Base-by-base conservation (phyloP, 148 eudicot genomes). In the Persicaria maculosa region DNA sequence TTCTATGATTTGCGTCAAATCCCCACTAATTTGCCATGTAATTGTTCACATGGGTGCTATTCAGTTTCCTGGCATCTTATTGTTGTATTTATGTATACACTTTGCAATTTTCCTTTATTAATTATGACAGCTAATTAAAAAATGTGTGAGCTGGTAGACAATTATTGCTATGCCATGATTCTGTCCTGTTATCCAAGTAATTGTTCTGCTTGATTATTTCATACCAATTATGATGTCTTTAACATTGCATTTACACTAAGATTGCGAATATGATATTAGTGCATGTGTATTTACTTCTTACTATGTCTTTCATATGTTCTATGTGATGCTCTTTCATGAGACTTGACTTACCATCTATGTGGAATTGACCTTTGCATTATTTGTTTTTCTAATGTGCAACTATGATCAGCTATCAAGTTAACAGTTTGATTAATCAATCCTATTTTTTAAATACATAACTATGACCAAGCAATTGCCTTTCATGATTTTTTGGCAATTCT, bases 121-220 rank as follows among this genome's bases (percentile, higher is more conserved):
- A 1, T 40, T 31, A 6, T 65, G 70, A 65, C 70, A 65, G 70
- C 70, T 65, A 65, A 40, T 65, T 46, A 65, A 4, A 31, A 12
- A 65, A 4, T 65, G 9, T 65, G 17, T 40, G 46, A 65, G 70
- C 70, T 65, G 70, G 70, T 43, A 65, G 9, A 43, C 70, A 65
- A 65, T 65, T 43, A 65, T 65, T 65, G 70, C 45, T 65, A 4
- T 40, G 70, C 70, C 43, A 65, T 65, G 17, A 43, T 65, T 36
- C 46, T 65, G 70, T 65, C 46, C 45, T 65, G 15, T 40, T 40
- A 65, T 15, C 6, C 70, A 65, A 65, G 17, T 43, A 36, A 65
- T 62, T 10, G 6, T 36, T 65, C 31, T 43, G 19, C 70, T 36
- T 65, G 70, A 65, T 40, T 65, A 40, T 65, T 65, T 40, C 19